A percentile compares a stretch with the other conserved stretches of the same genome.
Evolutionary conservation across 192 early-diverging fungal species (phyloP).

Genomic region (Chytriomyces confervae): DNA sequence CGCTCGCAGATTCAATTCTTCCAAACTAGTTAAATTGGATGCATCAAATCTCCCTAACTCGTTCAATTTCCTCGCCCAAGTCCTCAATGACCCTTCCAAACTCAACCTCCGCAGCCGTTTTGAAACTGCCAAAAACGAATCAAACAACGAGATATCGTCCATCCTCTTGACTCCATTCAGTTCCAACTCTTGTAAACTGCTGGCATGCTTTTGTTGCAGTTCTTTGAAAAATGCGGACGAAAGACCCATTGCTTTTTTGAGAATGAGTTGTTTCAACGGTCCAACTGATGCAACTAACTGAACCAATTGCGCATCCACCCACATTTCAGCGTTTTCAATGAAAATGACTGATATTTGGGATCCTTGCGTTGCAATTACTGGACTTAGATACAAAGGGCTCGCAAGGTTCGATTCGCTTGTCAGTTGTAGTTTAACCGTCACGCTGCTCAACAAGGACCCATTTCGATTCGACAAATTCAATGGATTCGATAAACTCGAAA

Average conservation of each 20-base stretch:
- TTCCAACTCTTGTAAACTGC: background rate
- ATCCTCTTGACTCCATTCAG: background rate
- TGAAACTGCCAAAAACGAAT: background rate
- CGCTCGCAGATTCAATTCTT: background rate
- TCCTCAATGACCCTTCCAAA: background rate
- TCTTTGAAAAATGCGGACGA: slow-evolving; percentile 9
- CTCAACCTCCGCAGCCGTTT: background rate
- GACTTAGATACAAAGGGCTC: slow-evolving; percentile 2
- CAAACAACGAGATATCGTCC: slow-evolving; percentile 4
- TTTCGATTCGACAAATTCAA: background rate
- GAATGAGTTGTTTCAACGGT: background rate
- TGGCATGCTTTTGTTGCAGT: background rate
- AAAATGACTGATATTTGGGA: background rate
- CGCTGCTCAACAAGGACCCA: background rate
- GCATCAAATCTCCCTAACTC: background rate
- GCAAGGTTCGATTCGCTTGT: background rate
- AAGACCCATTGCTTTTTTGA: background rate
- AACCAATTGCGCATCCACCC: slow-evolving; percentile 9
- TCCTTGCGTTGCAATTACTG: background rate
- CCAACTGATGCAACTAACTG: background rate
- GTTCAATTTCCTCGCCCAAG: background rate
- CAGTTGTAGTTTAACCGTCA: background rate
- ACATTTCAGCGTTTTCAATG: slow-evolving; percentile 12
- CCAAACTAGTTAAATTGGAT: background rate
- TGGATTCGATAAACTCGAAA: background rate